Percentiles rank a stretch among this genome's conserved stretches.
Evolutionary conservation across 106 monocot species (phyloP).

Genomic region (Xerophyta viscosa): DNA sequence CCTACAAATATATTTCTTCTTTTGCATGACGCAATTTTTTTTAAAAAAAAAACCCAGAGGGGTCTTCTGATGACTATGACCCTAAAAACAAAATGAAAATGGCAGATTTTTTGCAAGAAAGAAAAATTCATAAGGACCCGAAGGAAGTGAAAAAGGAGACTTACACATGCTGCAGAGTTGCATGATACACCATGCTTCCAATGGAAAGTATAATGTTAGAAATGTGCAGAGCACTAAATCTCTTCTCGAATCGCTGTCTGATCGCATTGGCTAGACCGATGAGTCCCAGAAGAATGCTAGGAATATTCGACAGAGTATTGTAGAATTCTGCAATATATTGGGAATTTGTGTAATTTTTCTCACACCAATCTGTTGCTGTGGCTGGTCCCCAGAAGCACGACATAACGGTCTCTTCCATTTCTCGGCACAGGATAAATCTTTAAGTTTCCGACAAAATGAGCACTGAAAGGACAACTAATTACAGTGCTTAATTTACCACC

Average conservation of each 20-base stretch:
- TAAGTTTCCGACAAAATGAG: too few relatives aligned
- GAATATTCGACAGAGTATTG: constrained; percentile 37
- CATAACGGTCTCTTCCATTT: constrained; percentile 33
- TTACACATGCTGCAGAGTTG: constrained; percentile 39
- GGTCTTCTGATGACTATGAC: too few relatives aligned
- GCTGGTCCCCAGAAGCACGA: constrained; percentile 44
- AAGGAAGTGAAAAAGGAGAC: not conserved
- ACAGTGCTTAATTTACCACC: too few relatives aligned
- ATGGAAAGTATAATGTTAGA: constrained; percentile 46
- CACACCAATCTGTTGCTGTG: constrained; percentile 35
- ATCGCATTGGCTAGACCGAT: constrained; percentile 32
- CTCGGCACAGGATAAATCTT: too few relatives aligned
- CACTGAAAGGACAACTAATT: too few relatives aligned
- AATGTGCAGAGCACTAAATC: constrained; percentile 43
- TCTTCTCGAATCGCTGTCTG: constrained; percentile 41
- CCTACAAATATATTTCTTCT: too few relatives aligned
- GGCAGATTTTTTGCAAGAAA: too few relatives aligned
- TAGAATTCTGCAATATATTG: constrained; percentile 40
- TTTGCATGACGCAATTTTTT: too few relatives aligned
- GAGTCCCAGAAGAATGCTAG: constrained; percentile 35
- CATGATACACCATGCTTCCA: constrained; percentile 41
- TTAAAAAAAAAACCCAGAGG: too few relatives aligned
- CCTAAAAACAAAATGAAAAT: too few relatives aligned
- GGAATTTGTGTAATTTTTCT: constrained; percentile 31
- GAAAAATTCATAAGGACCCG: too few relatives aligned